Evolutionary conservation across 2,329 filamentous ascomycete genomes (phyloP).

Genomic region (Botrytis galanthina): DNA sequence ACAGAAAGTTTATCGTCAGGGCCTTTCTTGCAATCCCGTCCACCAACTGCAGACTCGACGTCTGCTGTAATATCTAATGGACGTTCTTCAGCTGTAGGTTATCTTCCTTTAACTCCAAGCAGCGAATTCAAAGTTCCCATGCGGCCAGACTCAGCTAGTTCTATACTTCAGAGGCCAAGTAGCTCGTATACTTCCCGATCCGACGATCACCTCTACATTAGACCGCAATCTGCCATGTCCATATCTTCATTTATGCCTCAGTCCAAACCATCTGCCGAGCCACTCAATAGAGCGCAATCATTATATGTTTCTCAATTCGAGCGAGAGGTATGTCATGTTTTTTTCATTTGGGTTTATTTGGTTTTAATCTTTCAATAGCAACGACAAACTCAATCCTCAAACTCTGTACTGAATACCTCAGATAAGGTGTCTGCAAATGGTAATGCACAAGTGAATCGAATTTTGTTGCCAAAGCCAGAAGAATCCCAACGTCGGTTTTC

Average conservation of each 20-base stretch:
- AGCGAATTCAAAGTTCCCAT: slow-evolving; percentile 29
- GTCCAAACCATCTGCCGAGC: slow-evolving; percentile 9
- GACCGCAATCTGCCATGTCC: slow-evolving; percentile 21
- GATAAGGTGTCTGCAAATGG: neutral
- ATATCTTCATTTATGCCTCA: slow-evolving; percentile 19
- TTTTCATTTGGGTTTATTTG: neutral
- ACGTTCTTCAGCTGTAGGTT: neutral
- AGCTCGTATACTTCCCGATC: slow-evolving; percentile 7
- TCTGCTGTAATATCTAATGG: neutral
- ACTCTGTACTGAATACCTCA: too few relatives aligned
- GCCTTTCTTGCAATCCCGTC: slow-evolving; percentile 7
- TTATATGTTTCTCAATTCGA: slow-evolving; percentile 27
- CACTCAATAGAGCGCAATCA: slow-evolving; percentile 11
- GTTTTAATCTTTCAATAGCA: neutral
- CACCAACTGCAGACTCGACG: neutral
- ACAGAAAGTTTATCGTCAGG: slow-evolving; percentile 23
- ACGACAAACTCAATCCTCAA: neutral
- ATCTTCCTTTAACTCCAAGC: slow-evolving; percentile 6
- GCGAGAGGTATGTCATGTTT: slow-evolving; percentile 25
- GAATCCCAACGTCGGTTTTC: neutral
- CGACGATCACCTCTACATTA: neutral
- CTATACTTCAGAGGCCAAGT: slow-evolving; percentile 15
- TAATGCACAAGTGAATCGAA: neutral
- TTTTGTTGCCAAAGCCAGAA: neutral
- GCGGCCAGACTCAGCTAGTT: slow-evolving; percentile 22